Conservation (phyloP, 2,329 filamentous ascomycete species). For the Alternaria angustiovoidea region DNA sequence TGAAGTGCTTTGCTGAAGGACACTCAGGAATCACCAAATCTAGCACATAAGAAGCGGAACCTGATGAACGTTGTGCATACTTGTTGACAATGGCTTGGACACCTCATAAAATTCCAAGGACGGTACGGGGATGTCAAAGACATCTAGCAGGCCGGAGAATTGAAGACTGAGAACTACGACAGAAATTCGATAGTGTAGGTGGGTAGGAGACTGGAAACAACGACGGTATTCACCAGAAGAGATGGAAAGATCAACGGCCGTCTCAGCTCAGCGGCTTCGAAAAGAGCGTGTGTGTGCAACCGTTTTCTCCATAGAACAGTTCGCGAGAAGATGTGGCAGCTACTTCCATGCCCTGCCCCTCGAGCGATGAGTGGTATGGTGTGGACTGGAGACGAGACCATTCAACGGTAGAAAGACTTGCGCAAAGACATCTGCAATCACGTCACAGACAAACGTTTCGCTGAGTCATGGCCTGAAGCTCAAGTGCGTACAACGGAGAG, state of each 20-base stretch:
- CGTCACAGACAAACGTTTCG: background rate
- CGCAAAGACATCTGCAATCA: background rate
- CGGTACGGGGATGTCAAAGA: too few species aligned
- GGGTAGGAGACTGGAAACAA: background rate
- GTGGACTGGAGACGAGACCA: too few species aligned
- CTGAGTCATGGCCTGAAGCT: background rate
- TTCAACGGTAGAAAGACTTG: background rate
- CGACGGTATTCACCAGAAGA: background rate
- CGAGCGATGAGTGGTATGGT: too few species aligned
- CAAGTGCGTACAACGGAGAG: background rate
- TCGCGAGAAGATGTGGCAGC: too few species aligned
- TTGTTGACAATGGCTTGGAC: too few species aligned
- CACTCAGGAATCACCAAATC: too few species aligned
- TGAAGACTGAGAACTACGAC: background rate
- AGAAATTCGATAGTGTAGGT: background rate
- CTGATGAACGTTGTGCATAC: too few species aligned
- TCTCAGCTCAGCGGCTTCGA: background rate
- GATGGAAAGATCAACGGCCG: background rate
- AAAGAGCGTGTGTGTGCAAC: too few species aligned
- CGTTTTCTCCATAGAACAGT: too few species aligned
- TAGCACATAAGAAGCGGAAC: too few species aligned
- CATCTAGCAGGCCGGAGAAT: background rate
- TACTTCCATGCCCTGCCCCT: too few species aligned
- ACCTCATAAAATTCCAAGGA: background rate
- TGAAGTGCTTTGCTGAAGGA: fast-evolving